Evolutionary conservation across 169 alveolate genomes (phyloP), one percentile per base, ranked within the genome.

Genomic region (Plasmodium billcollinsi): DNA sequence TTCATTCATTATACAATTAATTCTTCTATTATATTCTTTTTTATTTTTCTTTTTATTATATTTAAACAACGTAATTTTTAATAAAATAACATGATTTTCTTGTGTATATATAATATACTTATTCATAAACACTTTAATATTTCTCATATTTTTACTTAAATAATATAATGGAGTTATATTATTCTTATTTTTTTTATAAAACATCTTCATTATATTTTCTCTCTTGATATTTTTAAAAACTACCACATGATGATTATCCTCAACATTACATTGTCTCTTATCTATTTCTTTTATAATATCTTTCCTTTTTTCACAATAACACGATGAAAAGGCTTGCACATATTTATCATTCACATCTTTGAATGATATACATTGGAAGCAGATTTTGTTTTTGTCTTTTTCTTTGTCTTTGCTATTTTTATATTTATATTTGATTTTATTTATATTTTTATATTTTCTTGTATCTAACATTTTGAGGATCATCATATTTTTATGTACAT

Each of bases 51-150:
- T 39, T 50, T 75, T 20, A n/a, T 69, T 54, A 43, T 26, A 29
- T 43, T 69, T 70, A 20, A 83, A 21, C 3, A 83, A 15, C 9
- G n/a, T 50, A 49, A 83, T 67, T 29, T 83, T 83, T 6, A 83
- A 54, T 1, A 83, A 3, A 20, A 67, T 63, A 2, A 83, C 59
- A 33, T 54, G 20, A 69, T 67, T 83, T 12, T 67, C 56, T 29
- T 83, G 73, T 18, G 85, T 83, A 61, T 18, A 83, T 39, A 83
- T 83, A 43, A 83, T 43, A 62, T 62, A 83, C 59, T 83, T 83
- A 39, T 29, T 56, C 70, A 66, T 59, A 63, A 83, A 83, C 21
- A 65, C 8, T 9, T 49, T 58, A 39, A 83, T 8, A 24, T 83
- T 69, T 83, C 59, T 83, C 83, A 83, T 69, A 33, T 72, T 49